These are phyloP conservation scores for Exophiala dermatitidis DNA, from an alignment of 2,329 filamentous ascomycete species.

Conservation along the genomic window DNA sequence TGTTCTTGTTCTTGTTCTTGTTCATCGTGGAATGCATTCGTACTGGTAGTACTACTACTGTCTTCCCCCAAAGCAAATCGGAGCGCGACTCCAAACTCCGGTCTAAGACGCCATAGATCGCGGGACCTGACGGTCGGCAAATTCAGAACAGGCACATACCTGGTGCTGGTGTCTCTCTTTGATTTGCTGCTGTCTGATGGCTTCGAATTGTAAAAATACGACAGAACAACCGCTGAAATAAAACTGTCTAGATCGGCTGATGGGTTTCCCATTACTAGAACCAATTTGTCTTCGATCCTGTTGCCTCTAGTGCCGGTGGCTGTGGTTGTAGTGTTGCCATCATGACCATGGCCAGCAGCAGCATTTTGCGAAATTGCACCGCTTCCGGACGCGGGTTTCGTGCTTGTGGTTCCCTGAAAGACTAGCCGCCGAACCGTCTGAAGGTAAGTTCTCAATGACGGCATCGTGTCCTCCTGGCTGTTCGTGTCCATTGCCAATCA, in stretches of 20 bases:
- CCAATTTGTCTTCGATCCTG: background rate
- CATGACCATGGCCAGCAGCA: no score
- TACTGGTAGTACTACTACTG: constrained; percentile 5
- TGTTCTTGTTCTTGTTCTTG: constrained; percentile 28
- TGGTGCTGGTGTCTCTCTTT: constrained; percentile 28
- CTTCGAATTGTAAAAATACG: constrained; percentile 46
- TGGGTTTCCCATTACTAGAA: constrained; percentile 39
- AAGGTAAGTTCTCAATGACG: background rate
- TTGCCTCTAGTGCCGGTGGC: no score
- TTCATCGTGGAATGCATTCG: constrained; percentile 28
- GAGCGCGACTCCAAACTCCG: constrained; percentile 53
- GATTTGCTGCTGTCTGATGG: background rate
- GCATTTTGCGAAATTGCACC: no score
- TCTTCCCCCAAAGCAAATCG: constrained; percentile 39
- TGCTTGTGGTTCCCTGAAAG: background rate
- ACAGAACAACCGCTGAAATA: constrained; percentile 54
- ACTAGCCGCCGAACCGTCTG: background rate
- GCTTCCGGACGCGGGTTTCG: no score
- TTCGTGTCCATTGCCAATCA: background rate
- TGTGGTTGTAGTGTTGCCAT: background rate
- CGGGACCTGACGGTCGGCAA: constrained; percentile 42
- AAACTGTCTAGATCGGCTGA: constrained; percentile 57
- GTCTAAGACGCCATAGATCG: constrained; percentile 48
- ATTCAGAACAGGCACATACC: constrained; percentile 54
- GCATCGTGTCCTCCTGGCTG: background rate